A percentile compares a stretch with the other conserved stretches of the same genome.
Evolutionary conservation across 768 basidiomycete species (phyloP).

Genomic region (Trichaptum fuscoviolaceum): DNA sequence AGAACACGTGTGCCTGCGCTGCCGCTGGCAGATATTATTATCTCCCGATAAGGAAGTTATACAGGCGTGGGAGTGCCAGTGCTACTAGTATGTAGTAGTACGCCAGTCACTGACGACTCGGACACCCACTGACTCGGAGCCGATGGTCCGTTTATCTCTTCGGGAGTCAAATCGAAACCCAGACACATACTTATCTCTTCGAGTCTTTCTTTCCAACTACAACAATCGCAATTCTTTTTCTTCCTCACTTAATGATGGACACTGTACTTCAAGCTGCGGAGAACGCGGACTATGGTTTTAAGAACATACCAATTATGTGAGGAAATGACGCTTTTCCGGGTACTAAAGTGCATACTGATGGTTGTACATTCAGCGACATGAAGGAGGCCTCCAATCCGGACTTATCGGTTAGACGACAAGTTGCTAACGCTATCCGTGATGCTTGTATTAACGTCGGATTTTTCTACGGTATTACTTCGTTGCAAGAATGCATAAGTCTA

Average conservation of each 20-base stretch:
- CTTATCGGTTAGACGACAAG: conserved; percentile 29
- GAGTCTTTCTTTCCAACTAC: background rate
- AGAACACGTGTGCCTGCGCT: too few species aligned
- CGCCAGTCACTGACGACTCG: too few species aligned
- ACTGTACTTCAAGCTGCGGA: conserved; percentile 18
- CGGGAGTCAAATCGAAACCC: too few species aligned
- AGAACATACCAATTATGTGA: conserved; percentile 35
- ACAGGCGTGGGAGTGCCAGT: too few species aligned
- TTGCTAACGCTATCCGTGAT: conserved; percentile 58
- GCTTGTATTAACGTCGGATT: conserved; percentile 83
- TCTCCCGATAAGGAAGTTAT: too few species aligned
- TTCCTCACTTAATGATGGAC: conserved; percentile 10
- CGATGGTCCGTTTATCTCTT: background rate
- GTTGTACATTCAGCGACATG: conserved; percentile 40
- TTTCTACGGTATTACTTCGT: conserved; percentile 70
- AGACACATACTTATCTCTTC: background rate
- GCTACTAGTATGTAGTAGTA: too few species aligned
- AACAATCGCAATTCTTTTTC: too few species aligned
- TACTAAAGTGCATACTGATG: background rate
- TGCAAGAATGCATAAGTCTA: background rate
- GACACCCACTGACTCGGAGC: background rate
- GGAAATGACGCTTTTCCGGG: conserved; percentile 1
- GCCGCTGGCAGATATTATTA: too few species aligned
- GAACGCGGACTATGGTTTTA: conserved; percentile 22
- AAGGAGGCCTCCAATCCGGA: conserved; percentile 33